Base-by-base conservation (phyloP, 345 rosid genomes). In the Mercurialis annua region DNA sequence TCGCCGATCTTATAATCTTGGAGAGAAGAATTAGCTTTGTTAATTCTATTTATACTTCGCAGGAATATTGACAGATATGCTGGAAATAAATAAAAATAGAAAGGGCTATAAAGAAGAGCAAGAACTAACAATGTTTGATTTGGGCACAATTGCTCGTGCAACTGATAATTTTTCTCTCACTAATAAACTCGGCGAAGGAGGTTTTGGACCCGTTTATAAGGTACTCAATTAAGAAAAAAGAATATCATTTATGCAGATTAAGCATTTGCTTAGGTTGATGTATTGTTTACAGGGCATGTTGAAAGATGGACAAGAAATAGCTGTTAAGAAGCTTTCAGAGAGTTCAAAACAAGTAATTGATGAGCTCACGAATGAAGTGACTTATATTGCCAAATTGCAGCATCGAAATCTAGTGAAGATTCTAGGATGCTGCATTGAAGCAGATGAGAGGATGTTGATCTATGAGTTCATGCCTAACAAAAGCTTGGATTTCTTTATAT, bases 371-470 rank as follows among this genome's bases (percentile, higher is more conserved):
- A 76, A 76, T 18, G 74, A 76, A 58, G 73, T 71, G 0, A 38
- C 63, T 18, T 29, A 70, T 0, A 70, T 76, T 5, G 73, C 77
- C 12, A 76, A 80, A 68, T 71, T 76, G 34, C 78, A 70, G 58
- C 80, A 73, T 40, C 63, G 56, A 11, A 76, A 80, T 67, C 76
- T 76, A 16, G 78, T 77, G 2, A 71, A 62, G 50, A 65, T 80
- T 14, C 43, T 66, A 1, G 70, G 62, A 24, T 66, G 62, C 40
- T 66, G 70, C 70, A 66, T 66, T 51, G 26, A 59, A 34, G 46
- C 44, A 11, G 29, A 38, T 12, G 64, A 59, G n/a, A 23, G 2
- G 38, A n/a, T 43, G 61, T 18, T 66, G 21, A 40, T 66, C 40
- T 66, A 54, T 66, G 70, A 66, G 40, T 54, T 38, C 14, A 53